Conservation (phyloP, 192 early-diverging fungal species). For the Entomortierella beljakovae region DNA sequence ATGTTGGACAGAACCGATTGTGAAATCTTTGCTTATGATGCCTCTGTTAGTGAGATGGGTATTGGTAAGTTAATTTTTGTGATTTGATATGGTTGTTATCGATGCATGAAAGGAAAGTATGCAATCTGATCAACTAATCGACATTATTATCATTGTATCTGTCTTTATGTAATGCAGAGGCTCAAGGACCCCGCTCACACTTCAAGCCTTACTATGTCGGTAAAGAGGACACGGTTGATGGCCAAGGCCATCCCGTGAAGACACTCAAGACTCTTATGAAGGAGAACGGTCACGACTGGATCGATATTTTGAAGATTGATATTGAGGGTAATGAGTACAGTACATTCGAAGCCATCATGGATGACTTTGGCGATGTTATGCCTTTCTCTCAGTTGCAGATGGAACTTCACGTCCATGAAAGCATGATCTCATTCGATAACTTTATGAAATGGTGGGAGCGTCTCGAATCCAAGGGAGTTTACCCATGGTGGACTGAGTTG, state of each 20-base stretch:
- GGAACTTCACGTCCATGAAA: constrained; percentile 27
- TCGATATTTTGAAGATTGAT: constrained; percentile 52
- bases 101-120: too few species aligned
- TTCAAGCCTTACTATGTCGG: constrained; percentile 47
- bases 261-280: constrained; percentile 41
- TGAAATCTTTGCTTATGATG: constrained; percentile 50
- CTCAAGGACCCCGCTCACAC: constrained; percentile 15
- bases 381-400: constrained; percentile 47
- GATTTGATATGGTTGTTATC: not conserved
- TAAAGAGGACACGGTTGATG: constrained; percentile 7
- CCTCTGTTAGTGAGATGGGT: constrained; percentile 29
- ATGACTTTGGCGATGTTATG: constrained; percentile 43
- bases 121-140: too few species aligned
- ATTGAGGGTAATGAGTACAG: constrained; percentile 39
- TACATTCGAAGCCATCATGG: constrained; percentile 44
- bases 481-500: constrained; percentile 39
- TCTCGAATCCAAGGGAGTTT: constrained; percentile 39
- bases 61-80: constrained; percentile 21
- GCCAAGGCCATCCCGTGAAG: constrained; percentile 6
- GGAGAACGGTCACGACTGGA: constrained; percentile 53
- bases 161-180: constrained; percentile 18
- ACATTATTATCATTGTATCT: not conserved
- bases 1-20: constrained; percentile 45
- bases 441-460: constrained; percentile 46
- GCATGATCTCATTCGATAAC: constrained; percentile 3